Evolutionary conservation across 495 filamentous ascomycete species (phyloP).

Genomic region (Podospora bellae-mahoneyi): DNA sequence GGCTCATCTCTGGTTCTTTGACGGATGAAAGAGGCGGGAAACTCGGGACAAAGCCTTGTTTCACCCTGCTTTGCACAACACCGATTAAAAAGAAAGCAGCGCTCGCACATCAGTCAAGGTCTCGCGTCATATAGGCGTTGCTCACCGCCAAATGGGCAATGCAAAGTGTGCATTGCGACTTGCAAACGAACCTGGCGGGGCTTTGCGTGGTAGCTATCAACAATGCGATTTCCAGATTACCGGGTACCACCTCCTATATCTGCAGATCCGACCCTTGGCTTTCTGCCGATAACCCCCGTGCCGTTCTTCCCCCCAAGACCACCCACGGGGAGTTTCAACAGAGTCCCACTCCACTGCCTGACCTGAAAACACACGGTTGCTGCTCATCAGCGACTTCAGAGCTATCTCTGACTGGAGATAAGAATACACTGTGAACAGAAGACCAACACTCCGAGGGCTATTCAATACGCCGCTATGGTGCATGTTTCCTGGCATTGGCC

Average conservation of each 20-base stretch:
- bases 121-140: background rate
- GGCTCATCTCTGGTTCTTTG: background rate
- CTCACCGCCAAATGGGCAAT: background rate
- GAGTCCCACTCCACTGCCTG: background rate
- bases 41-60: background rate
- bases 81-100: background rate
- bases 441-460: background rate
- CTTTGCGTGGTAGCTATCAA: background rate
- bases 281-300: background rate
- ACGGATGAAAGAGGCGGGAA: background rate
- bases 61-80: background rate
- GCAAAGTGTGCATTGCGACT: background rate
- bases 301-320: background rate
- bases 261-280: background rate
- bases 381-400: constrained; percentile 1
- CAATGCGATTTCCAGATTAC: background rate
- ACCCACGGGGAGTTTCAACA: background rate
- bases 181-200: background rate
- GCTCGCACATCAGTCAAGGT: background rate
- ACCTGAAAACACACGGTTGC: background rate
- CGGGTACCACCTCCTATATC: background rate
- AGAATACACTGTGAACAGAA: background rate
- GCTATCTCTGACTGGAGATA: background rate
- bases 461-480: background rate
- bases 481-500: background rate